Evolutionary conservation across 768 basidiomycete genomes (phyloP).

Genomic region (Panellus pusillus): DNA sequence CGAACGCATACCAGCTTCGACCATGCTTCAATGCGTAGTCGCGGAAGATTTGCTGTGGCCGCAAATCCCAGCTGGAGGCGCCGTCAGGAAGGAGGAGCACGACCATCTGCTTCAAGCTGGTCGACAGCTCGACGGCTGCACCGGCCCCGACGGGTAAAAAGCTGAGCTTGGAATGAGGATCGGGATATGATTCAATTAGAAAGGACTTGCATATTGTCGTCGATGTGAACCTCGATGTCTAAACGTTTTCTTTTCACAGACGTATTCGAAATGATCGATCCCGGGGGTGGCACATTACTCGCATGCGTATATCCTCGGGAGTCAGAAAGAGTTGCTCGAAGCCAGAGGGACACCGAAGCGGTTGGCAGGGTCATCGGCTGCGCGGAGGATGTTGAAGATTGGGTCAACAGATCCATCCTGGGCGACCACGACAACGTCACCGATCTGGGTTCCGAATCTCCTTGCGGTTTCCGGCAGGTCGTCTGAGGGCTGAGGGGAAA

Average conservation of each 20-base stretch:
- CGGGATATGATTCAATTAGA: not conserved
- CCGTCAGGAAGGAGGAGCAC: not conserved
- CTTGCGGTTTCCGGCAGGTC: not conserved
- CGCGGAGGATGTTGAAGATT: not conserved
- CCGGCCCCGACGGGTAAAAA: not conserved
- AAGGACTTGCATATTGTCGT: not conserved
- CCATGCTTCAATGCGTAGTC: not conserved
- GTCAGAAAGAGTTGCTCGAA: not conserved
- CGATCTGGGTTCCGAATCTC: not conserved
- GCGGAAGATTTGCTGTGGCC: not conserved
- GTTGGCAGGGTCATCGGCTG: constrained; percentile 2
- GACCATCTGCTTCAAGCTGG: not conserved
- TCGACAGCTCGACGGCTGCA: not conserved
- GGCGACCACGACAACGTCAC: not conserved
- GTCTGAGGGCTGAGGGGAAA: not conserved
- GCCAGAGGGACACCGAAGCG: constrained; percentile 2
- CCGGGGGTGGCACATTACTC: not conserved
- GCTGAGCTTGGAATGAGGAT: not conserved
- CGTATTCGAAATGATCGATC: not conserved
- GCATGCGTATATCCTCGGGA: not conserved
- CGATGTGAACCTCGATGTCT: no score
- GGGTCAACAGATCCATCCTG: not conserved
- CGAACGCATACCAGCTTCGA: not conserved
- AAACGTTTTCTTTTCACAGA: not conserved
- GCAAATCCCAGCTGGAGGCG: not conserved